phyloP scores from a whole-genome alignment of 108 stramenopile species.

The Asterionellopsis glacialis region DNA sequence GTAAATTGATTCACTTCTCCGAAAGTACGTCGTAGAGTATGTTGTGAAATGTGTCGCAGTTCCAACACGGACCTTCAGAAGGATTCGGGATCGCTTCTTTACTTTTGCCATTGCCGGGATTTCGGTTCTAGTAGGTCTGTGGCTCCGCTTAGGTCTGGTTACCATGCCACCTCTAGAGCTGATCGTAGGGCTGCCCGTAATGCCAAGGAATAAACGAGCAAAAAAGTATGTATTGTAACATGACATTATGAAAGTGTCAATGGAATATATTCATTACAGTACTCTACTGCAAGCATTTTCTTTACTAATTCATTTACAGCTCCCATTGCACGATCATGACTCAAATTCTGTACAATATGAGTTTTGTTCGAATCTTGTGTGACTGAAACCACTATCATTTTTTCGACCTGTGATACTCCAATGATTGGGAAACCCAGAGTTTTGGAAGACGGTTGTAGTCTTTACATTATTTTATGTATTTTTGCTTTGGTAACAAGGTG shows the following conservation, averaged over 20 bases:
- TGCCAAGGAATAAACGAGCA: constrained; percentile 58
- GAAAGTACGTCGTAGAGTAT: constrained; percentile 99
- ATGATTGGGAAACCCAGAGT: too few species aligned
- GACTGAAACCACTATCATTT: too few species aligned
- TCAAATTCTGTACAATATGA: background rate
- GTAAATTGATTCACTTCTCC: constrained; percentile 96
- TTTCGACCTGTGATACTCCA: too few species aligned
- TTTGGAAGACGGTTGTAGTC: too few species aligned
- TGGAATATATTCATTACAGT: background rate
- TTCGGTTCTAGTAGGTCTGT: constrained; percentile 92
- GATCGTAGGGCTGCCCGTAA: constrained; percentile 96
- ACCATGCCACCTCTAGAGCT: constrained; percentile 97
- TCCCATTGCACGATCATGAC: too few species aligned
- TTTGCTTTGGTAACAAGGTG: too few species aligned
- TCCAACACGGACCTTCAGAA: constrained; percentile 93
- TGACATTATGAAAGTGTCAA: background rate
- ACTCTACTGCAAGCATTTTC: background rate
- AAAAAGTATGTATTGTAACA: background rate
- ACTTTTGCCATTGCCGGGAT: constrained; percentile 94
- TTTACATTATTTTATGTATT: too few species aligned
- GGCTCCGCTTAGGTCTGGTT: constrained; percentile 93
- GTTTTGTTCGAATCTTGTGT: too few species aligned
- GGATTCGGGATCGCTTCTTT: constrained; percentile 87
- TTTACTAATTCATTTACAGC: too few species aligned
- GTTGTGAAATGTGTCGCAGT: constrained; percentile 99